phyloP scores from a whole-genome alignment of 2,329 filamentous ascomycete species.

The Tricladium varicosporioides region DNA sequence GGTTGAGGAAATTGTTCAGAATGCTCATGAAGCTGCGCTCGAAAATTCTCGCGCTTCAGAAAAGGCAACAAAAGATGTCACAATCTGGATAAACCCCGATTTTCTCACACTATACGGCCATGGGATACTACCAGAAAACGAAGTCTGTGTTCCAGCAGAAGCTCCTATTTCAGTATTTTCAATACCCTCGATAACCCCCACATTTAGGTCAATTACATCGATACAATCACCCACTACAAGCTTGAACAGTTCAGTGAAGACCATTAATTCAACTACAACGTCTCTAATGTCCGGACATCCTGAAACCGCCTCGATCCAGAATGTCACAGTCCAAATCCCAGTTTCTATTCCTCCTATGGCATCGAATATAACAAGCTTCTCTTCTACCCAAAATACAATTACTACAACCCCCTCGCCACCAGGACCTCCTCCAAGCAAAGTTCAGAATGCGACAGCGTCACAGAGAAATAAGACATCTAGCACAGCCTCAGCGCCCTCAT shows the following conservation, averaged over 20 bases:
- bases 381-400: constrained; percentile 4
- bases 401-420: constrained; percentile 8
- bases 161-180: constrained; percentile 2
- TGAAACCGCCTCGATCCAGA: background rate
- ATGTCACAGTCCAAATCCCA: background rate
- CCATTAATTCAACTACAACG: background rate
- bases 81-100: constrained; percentile 16
- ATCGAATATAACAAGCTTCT: constrained; percentile 10
- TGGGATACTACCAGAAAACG: constrained; percentile 5
- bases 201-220: background rate
- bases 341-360: background rate
- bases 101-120: constrained; percentile 8
- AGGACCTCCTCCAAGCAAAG: constrained; percentile 17
- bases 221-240: background rate
- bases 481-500: constrained; percentile 43
- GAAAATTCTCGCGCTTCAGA: constrained; percentile 10
- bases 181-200: background rate
- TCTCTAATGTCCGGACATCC: background rate
- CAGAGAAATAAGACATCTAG: constrained; percentile 33
- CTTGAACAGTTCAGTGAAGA: background rate
- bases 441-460: constrained; percentile 19
- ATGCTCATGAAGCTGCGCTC: constrained; percentile 32
- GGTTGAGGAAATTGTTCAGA: constrained; percentile 15
- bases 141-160: constrained; percentile 19
- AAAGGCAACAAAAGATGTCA: constrained; percentile 7